These are phyloP conservation scores for Colletotrichum tropicale DNA, from an alignment of 2,329 filamentous ascomycete genomes.

Conservation along the genomic window DNA sequence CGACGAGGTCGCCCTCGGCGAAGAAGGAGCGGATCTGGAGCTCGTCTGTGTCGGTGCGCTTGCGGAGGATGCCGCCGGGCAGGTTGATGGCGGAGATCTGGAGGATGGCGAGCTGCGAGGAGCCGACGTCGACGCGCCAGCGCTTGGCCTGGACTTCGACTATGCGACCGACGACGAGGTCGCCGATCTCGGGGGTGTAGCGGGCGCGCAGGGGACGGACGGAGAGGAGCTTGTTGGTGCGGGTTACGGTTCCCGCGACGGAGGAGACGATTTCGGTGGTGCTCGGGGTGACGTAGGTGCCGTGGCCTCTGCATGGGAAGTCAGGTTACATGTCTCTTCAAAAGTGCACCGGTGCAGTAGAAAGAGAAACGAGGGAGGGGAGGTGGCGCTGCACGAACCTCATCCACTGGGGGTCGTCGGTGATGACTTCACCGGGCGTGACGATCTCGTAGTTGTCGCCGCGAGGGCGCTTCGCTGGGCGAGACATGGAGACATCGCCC, in stretches of 20 bases:
- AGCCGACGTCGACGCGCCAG: slow-evolving; percentile 95
- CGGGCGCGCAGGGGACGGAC: slow-evolving; percentile 88
- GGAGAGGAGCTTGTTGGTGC: slow-evolving; percentile 96
- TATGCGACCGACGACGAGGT: slow-evolving; percentile 92
- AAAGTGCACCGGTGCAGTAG: neutral
- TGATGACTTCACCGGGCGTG: slow-evolving; percentile 88
- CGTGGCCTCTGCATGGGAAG: slow-evolving; percentile 73
- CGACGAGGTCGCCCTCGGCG: slow-evolving; percentile 89
- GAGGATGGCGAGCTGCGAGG: slow-evolving; percentile 82
- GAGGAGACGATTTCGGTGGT: slow-evolving; percentile 81
- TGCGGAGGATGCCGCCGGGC: slow-evolving; percentile 88
- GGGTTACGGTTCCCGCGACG: slow-evolving; percentile 86
- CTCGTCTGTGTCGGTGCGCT: slow-evolving; percentile 94
- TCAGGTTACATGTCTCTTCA: neutral
- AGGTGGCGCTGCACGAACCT: slow-evolving; percentile 49
- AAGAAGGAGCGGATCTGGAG: slow-evolving; percentile 98
- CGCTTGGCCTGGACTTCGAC: slow-evolving; percentile 91
- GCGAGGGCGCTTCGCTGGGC: slow-evolving; percentile 41
- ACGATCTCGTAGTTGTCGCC: slow-evolving; percentile 63
- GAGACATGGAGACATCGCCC: slow-evolving; percentile 48
- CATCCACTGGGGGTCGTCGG: slow-evolving; percentile 97
- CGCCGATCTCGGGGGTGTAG: slow-evolving; percentile 95
- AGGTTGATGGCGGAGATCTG: slow-evolving; percentile 92
- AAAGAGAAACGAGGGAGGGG: neutral
- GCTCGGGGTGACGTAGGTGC: slow-evolving; percentile 75